Evolutionary conservation across 202 grass and related monocot species (phyloP).

Genomic region (Setaria italica): DNA sequence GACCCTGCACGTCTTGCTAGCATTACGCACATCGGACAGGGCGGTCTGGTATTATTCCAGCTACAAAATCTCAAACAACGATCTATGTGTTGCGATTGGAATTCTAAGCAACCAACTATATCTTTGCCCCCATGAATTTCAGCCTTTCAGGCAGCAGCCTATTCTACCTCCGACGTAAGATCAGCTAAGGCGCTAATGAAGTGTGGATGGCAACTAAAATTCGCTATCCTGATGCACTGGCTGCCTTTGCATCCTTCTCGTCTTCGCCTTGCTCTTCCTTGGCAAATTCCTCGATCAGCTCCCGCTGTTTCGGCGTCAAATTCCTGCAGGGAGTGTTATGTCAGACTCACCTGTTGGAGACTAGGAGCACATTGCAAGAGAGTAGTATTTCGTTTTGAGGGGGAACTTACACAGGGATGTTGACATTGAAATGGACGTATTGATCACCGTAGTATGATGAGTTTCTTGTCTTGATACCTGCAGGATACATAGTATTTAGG

Average conservation of each 20-base stretch:
- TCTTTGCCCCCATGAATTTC: constrained; percentile 47
- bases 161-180: constrained; percentile 41
- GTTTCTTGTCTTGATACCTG: constrained; percentile 86
- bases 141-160: constrained; percentile 59
- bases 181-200: constrained; percentile 23
- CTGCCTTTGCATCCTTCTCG: constrained; percentile 66
- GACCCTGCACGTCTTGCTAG: background rate
- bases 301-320: constrained; percentile 74
- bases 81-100: constrained; percentile 40
- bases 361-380: too few relatives aligned
- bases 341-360: background rate
- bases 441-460: constrained; percentile 73
- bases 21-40: background rate
- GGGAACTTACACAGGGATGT: constrained; percentile 76
- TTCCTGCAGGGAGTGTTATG: constrained; percentile 54
- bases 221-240: constrained; percentile 71
- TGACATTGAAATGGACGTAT: constrained; percentile 91
- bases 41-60: constrained; percentile 40
- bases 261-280: constrained; percentile 93
- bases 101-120: constrained; percentile 50
- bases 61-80: constrained; percentile 52
- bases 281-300: constrained; percentile 79
- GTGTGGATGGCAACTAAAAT: constrained; percentile 35
- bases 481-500: constrained; percentile 17
- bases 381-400: background rate